phyloP scores from a whole-genome alignment of 192 early-diverging fungal species.

The Dimargaris xerosporica region DNA sequence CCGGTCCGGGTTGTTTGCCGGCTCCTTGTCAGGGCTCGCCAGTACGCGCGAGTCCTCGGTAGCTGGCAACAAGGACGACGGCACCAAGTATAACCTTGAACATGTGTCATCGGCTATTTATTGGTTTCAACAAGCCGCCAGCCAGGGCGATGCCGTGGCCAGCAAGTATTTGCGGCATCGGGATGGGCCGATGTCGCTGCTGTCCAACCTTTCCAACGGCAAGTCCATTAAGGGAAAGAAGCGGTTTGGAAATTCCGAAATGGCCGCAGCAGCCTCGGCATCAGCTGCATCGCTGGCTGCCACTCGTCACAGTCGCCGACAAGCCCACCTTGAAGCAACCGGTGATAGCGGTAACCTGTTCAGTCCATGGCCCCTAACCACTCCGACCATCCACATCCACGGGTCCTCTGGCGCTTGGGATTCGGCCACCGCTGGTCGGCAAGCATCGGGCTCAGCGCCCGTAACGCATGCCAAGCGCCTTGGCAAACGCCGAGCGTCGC shows the following conservation, averaged over 20 bases:
- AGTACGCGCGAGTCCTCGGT: neutral
- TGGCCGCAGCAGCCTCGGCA: constrained; percentile 9
- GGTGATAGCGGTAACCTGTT: neutral
- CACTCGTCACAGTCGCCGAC: neutral
- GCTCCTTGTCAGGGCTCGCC: neutral
- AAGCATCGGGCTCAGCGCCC: neutral
- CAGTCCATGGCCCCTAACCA: neutral
- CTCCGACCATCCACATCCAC: neutral
- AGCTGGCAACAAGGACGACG: neutral
- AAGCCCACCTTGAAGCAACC: too few species aligned
- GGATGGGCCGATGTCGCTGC: constrained; percentile 10
- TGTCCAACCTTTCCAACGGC: constrained; percentile 3
- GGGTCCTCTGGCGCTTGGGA: neutral
- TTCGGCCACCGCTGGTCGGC: neutral
- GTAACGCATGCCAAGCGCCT: neutral
- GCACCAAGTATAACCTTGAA: constrained; percentile 6
- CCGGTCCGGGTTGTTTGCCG: neutral
- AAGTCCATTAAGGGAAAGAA: neutral
- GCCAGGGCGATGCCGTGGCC: constrained; percentile 7
- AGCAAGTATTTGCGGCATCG: constrained; percentile 6
- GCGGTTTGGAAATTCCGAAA: neutral
- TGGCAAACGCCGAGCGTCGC: constrained; percentile 2
- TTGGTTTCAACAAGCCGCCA: constrained; percentile 7
- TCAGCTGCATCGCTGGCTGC: constrained; percentile 9
- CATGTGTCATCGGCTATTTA: constrained; percentile 7